phyloP scores from a whole-genome alignment of 345 rosid genomes.

The Odontarrhena argentea region DNA sequence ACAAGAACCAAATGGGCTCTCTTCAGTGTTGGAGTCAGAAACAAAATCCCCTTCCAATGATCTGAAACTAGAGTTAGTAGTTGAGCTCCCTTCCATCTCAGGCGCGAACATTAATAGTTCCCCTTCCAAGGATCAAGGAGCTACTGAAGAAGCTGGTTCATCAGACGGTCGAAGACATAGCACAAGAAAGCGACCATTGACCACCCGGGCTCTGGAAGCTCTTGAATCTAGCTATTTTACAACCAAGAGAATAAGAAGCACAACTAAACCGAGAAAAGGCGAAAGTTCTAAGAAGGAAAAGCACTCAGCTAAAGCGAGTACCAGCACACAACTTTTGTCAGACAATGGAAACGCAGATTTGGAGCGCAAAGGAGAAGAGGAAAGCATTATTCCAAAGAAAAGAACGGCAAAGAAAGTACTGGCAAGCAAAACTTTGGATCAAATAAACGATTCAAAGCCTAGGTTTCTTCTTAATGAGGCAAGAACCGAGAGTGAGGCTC shows the following conservation, averaged over 20 bases:
- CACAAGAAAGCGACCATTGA: slow-evolving; percentile 70
- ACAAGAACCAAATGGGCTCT: slow-evolving; percentile 32
- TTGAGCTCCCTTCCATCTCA: slow-evolving; percentile 25
- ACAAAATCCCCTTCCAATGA: slow-evolving; percentile 20
- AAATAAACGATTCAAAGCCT: slow-evolving; percentile 34
- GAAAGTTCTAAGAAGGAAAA: slow-evolving; percentile 36
- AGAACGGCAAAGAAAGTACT: slow-evolving; percentile 2
- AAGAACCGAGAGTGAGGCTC: slow-evolving; percentile 22
- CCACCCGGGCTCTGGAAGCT: slow-evolving; percentile 70
- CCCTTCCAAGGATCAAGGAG: slow-evolving; percentile 23
- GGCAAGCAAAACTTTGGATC: slow-evolving; percentile 34
- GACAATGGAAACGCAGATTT: slow-evolving; percentile 23
- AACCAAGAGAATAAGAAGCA: slow-evolving; percentile 44
- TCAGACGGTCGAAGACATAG: slow-evolving; percentile 60
- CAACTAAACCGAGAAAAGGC: slow-evolving; percentile 29
- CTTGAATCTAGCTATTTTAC: slow-evolving; percentile 56
- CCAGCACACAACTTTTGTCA: slow-evolving; percentile 7
- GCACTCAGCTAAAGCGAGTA: slow-evolving; percentile 33
- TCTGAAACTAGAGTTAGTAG: slow-evolving; percentile 32
- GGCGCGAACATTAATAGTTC: slow-evolving; percentile 1
- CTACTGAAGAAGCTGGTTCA: slow-evolving; percentile 33
- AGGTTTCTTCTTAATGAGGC: slow-evolving; percentile 31
- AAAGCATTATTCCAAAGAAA: slow-evolving; percentile 3
- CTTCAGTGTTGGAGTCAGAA: slow-evolving; percentile 25
- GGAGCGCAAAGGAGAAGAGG: slow-evolving; percentile 29